Evolutionary conservation across 257 asterid species (phyloP).

Genomic region (Nicotiana obtusifolia): DNA sequence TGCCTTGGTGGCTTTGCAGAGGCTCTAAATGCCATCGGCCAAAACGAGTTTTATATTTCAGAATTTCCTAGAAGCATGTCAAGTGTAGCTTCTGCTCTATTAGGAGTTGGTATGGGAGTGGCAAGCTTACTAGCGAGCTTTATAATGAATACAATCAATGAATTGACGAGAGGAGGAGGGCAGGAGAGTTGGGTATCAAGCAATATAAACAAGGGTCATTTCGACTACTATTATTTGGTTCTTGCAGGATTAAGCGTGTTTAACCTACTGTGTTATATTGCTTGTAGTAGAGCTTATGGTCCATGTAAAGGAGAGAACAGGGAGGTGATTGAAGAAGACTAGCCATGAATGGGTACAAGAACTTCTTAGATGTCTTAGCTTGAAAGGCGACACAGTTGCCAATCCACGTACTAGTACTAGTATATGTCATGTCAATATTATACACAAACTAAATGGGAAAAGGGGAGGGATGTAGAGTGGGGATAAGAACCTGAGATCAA

Average conservation of each 20-base stretch:
- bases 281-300: neutral
- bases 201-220: conserved; percentile 57
- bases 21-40: conserved; percentile 46
- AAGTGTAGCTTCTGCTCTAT: conserved; percentile 49
- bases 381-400: neutral
- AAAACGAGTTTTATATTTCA: conserved; percentile 51
- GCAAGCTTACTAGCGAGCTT: conserved; percentile 53
- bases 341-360: neutral
- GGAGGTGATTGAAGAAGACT: neutral
- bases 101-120: conserved; percentile 30
- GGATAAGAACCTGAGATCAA: too few species aligned
- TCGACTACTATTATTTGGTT: conserved; percentile 47
- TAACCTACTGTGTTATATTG: neutral
- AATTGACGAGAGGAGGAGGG: conserved; percentile 36
- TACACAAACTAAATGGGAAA: neutral
- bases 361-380: neutral
- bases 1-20: conserved; percentile 55
- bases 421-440: neutral
- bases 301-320: neutral
- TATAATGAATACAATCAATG: conserved; percentile 34
- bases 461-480: neutral
- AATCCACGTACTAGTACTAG: neutral
- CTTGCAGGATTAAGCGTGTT: conserved; percentile 10
- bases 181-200: conserved; percentile 56
- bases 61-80: conserved; percentile 74